Percentiles rank a stretch among this genome's conserved stretches.
phyloP scores from a whole-genome alignment of 2,329 filamentous ascomycete genomes.

The Calonectria crousiana region DNA sequence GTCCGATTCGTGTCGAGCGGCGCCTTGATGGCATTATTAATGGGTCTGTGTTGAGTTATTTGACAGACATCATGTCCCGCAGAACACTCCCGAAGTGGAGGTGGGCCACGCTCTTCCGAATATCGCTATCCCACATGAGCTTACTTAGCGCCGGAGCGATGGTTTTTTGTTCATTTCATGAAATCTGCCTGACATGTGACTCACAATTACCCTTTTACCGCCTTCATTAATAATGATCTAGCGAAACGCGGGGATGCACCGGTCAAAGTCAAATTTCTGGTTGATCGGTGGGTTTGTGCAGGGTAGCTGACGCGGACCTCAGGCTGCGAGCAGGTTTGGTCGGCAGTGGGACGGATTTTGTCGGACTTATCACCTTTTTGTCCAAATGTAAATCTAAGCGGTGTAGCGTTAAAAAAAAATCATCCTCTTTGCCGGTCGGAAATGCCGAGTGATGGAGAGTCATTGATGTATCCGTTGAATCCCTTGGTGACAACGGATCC shows the following conservation, averaged over 20 bases:
- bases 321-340: background rate
- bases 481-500: background rate
- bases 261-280: background rate
- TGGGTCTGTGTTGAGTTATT: background rate
- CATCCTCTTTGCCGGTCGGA: background rate
- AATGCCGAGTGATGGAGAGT: background rate
- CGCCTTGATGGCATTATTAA: background rate
- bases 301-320: background rate
- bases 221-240: background rate
- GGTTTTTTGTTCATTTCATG: too few relatives aligned
- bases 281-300: background rate
- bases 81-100: background rate
- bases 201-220: background rate
- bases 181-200: background rate
- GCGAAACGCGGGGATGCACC: background rate
- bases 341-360: background rate
- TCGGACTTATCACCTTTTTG: background rate
- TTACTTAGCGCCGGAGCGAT: background rate
- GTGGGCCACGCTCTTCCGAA: background rate
- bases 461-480: background rate
- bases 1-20: background rate
- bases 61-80: background rate
- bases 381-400: background rate
- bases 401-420: fast-evolving
- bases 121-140: background rate